phyloP scores from a whole-genome alignment of 805 yeast species.

The Candida montana region DNA sequence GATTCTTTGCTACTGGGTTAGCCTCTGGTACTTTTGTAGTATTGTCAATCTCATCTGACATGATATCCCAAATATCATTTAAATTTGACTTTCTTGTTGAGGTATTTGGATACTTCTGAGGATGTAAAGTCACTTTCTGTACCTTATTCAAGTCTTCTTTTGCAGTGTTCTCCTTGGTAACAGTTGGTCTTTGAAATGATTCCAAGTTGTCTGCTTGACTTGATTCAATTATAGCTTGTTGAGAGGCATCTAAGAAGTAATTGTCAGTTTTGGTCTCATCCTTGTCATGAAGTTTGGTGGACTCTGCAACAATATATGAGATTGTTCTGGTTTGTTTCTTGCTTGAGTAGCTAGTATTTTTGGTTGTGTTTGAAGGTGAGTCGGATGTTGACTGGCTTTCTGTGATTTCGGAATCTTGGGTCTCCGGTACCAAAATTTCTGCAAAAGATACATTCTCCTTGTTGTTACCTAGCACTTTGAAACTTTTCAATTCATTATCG shows the following conservation, averaged over 20 bases:
- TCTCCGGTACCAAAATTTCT: not conserved
- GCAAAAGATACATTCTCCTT: no score
- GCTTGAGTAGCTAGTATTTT: slow-evolving; percentile 16
- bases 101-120: not conserved
- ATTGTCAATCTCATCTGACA: slow-evolving; percentile 9
- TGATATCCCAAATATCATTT: slow-evolving; percentile 23
- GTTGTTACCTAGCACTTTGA: no score
- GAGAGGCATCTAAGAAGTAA: slow-evolving; percentile 2
- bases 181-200: not conserved
- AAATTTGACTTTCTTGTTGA: not conserved
- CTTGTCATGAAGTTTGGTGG: slow-evolving; percentile 7
- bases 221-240: slow-evolving; percentile 8
- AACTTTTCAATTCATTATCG: no score
- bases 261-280: not conserved
- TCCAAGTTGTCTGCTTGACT: not conserved
- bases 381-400: slow-evolving; percentile 14
- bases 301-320: slow-evolving; percentile 17
- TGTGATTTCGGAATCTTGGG: slow-evolving; percentile 6
- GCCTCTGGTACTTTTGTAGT: not conserved
- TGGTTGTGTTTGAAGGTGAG: slow-evolving; percentile 16
- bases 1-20: slow-evolving; percentile 6
- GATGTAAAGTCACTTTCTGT: no score
- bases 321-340: slow-evolving; percentile 13
- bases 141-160: not conserved
- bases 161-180: no score